phyloP scores from a whole-genome alignment of 2,329 filamentous ascomycete genomes.

The Hymenoscyphus scutula region DNA sequence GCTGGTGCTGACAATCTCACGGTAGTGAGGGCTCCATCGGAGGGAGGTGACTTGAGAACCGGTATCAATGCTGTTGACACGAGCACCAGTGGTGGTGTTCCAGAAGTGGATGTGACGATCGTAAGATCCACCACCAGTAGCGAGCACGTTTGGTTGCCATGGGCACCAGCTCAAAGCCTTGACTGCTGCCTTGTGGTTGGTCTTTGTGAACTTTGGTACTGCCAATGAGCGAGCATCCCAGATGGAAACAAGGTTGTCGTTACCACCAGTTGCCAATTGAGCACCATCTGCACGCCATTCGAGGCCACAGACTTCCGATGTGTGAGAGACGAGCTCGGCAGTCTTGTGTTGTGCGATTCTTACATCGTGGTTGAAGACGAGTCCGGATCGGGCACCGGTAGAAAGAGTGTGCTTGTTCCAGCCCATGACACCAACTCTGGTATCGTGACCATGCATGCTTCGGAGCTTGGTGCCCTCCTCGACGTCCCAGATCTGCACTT shows the following conservation, averaged over 20 bases:
- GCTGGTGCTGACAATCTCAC: constrained; percentile 95
- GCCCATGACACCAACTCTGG: constrained; percentile 94
- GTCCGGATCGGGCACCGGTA: constrained; percentile 87
- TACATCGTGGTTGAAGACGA: constrained; percentile 98
- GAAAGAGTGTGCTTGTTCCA: constrained; percentile 99
- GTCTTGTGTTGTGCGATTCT: constrained; percentile 97
- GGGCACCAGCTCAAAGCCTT: constrained; percentile 99
- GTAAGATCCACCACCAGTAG: constrained; percentile 92
- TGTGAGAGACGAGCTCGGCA: constrained; percentile 94
- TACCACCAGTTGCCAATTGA: constrained; percentile 94
- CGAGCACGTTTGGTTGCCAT: constrained; percentile 96
- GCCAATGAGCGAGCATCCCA: constrained; percentile 94
- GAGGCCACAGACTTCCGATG: constrained; percentile 94
- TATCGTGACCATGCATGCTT: constrained; percentile 98
- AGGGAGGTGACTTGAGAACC: constrained; percentile 96
- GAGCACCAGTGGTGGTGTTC: constrained; percentile 97
- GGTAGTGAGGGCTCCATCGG: constrained; percentile 94
- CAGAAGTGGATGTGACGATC: constrained; percentile 99
- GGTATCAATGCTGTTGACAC: constrained; percentile 98
- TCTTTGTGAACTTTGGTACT: constrained; percentile 98
- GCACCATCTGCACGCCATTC: constrained; percentile 97
- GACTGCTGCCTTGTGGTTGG: constrained; percentile 97
- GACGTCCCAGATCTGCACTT: constrained; percentile 99
- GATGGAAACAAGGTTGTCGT: constrained; percentile 98
- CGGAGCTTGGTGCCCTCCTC: constrained; percentile 92